These are phyloP conservation scores for Penicillium fuscoglaucum DNA, from an alignment of 2,329 filamentous ascomycete species.

Conservation along the genomic window DNA sequence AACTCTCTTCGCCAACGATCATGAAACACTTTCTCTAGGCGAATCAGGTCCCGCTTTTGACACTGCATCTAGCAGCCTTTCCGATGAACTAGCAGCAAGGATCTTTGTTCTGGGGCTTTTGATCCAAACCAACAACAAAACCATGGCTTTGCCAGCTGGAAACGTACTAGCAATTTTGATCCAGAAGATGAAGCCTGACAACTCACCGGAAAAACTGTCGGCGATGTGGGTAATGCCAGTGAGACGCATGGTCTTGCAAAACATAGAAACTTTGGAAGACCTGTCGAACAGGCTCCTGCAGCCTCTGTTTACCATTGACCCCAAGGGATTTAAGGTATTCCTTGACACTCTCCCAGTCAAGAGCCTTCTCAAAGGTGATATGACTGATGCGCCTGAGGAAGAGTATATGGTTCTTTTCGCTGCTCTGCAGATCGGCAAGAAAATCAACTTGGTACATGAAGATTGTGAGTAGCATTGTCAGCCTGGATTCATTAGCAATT, in stretches of 20 bases:
- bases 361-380: constrained; percentile 49
- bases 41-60: constrained; percentile 19
- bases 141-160: constrained; percentile 33
- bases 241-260: constrained; percentile 39
- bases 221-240: constrained; percentile 41
- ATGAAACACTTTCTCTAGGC: constrained; percentile 32
- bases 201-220: constrained; percentile 15
- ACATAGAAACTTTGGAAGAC: constrained; percentile 37
- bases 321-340: constrained; percentile 47
- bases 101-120: constrained; percentile 37
- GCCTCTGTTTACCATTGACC: constrained; percentile 37
- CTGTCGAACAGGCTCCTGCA: constrained; percentile 40
- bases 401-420: constrained; percentile 63
- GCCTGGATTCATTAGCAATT: constrained; percentile 12
- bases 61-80: constrained; percentile 5
- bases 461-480: constrained; percentile 50
- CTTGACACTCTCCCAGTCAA: constrained; percentile 59
- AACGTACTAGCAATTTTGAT: constrained; percentile 32
- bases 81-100: constrained; percentile 28
- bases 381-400: constrained; percentile 50
- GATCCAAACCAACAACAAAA: constrained; percentile 32
- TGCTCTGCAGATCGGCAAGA: constrained; percentile 70
- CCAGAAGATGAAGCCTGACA: constrained; percentile 29
- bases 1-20: constrained; percentile 35
- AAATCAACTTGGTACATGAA: constrained; percentile 67